These are phyloP conservation scores for Penicillium sp. DNA, from an alignment of 2,329 filamentous ascomycete genomes.

Conservation along the genomic window DNA sequence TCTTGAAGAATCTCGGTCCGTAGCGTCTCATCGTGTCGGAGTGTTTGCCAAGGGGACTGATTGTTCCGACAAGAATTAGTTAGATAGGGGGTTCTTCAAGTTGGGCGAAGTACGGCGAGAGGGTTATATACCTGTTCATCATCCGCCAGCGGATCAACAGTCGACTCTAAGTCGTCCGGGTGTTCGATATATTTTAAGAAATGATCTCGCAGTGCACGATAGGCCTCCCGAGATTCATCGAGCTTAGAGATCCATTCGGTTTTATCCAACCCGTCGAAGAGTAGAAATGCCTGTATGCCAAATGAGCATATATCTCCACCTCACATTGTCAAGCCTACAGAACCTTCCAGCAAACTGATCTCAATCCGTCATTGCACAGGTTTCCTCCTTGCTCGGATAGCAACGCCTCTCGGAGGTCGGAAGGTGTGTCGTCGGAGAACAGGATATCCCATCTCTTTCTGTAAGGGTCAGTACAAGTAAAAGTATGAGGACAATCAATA, in stretches of 20 bases:
- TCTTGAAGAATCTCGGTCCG: slow-evolving; percentile 91
- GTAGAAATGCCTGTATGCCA: slow-evolving; percentile 65
- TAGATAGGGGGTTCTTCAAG: slow-evolving; percentile 20
- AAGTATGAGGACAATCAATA: not conserved
- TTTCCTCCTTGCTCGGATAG: slow-evolving; percentile 58
- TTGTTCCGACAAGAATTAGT: slow-evolving; percentile 24
- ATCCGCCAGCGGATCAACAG: slow-evolving; percentile 80
- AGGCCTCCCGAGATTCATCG: slow-evolving; percentile 68
- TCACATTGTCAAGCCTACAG: slow-evolving; percentile 13
- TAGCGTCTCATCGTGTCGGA: slow-evolving; percentile 78
- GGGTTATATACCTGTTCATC: slow-evolving; percentile 61
- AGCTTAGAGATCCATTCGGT: slow-evolving; percentile 68
- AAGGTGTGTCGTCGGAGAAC: slow-evolving; percentile 52
- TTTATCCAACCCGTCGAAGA: slow-evolving; percentile 67
- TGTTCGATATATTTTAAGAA: slow-evolving; percentile 80
- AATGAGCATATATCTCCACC: slow-evolving; percentile 21
- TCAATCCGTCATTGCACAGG: slow-evolving; percentile 68
- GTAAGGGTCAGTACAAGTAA: slow-evolving; percentile 10
- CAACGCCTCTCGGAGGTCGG: slow-evolving; percentile 65
- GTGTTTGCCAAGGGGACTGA: slow-evolving; percentile 87
- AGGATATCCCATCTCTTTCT: slow-evolving; percentile 69
- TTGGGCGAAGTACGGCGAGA: not conserved
- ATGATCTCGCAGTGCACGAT: slow-evolving; percentile 67
- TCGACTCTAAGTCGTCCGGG: slow-evolving; percentile 73
- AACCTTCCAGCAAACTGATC: slow-evolving; percentile 92